phyloP scores from a whole-genome alignment of 2,329 filamentous ascomycete genomes.

The Didymella glomerata region DNA sequence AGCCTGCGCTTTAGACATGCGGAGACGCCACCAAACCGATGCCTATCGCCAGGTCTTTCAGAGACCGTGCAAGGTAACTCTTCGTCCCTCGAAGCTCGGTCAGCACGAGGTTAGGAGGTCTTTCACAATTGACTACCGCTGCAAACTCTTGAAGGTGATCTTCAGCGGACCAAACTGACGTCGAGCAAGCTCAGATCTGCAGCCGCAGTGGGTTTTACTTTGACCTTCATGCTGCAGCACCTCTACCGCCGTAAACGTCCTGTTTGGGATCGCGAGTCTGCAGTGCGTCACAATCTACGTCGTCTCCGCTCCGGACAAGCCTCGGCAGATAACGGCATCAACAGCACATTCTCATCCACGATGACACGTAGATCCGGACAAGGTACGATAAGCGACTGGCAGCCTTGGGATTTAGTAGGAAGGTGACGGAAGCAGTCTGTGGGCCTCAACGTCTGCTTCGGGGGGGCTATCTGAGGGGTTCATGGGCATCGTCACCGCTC shows the following conservation, averaged over 20 bases:
- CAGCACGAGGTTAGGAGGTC: not conserved
- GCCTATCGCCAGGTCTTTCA: not conserved
- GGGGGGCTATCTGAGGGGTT: not conserved
- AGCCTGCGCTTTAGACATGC: not conserved
- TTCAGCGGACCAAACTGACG: not conserved
- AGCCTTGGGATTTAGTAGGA: not conserved
- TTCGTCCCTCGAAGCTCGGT: not conserved
- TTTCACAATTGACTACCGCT: not conserved
- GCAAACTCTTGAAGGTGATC: not conserved
- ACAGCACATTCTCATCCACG: not conserved
- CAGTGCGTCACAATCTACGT: not conserved
- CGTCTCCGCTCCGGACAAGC: not conserved
- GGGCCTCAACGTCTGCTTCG: not conserved
- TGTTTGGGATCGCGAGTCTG: not conserved
- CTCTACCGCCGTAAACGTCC: not conserved
- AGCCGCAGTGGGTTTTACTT: not conserved
- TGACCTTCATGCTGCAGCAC: not conserved
- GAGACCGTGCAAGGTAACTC: not conserved
- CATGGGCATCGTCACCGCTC: not conserved
- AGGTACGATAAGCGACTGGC: not conserved
- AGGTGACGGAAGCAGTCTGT: not conserved
- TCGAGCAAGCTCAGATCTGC: not conserved
- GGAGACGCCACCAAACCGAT: constrained; percentile 3
- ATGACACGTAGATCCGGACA: not conserved
- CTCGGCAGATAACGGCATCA: not conserved